Percentiles rank a stretch among this genome's conserved stretches.
These are phyloP conservation scores for Diutina rugosa DNA, from an alignment of 1,139 yeast species.

Conservation along the genomic window DNA sequence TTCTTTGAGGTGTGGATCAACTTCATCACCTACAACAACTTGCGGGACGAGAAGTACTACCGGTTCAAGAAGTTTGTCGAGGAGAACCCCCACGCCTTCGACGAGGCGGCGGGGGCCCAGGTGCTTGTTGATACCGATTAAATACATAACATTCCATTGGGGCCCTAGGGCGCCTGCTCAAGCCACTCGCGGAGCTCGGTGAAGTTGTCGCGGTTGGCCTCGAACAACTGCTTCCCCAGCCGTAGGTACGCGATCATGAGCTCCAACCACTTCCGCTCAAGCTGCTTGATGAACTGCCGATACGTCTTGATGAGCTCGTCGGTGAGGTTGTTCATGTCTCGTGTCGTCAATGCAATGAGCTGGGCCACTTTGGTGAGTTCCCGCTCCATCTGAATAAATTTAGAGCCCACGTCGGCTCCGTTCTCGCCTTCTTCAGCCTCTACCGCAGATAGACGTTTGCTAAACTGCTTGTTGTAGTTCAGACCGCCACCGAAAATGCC, in stretches of 20 bases:
- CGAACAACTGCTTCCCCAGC: constrained; percentile 24
- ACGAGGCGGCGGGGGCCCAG: neutral
- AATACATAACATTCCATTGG: neutral
- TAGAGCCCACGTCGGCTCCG: constrained; percentile 7
- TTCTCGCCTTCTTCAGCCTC: neutral
- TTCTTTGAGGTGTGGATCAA: constrained; percentile 65
- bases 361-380: constrained; percentile 31
- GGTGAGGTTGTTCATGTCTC: constrained; percentile 24
- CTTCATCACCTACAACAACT: constrained; percentile 46
- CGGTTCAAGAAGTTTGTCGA: constrained; percentile 26
- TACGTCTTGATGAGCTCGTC: constrained; percentile 10
- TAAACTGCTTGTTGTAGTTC: neutral
- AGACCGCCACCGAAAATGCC: constrained; percentile 29
- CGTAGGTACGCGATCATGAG: constrained; percentile 26
- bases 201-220: constrained; percentile 28
- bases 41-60: constrained; percentile 48
- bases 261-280: constrained; percentile 29
- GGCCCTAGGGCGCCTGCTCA: neutral
- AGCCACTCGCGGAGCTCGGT: constrained; percentile 9
- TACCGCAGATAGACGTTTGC: neutral
- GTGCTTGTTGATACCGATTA: neutral
- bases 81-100: constrained; percentile 10
- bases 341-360: constrained; percentile 23
- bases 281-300: constrained; percentile 13
- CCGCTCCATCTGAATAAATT: constrained; percentile 23